A percentile compares a stretch with the other conserved stretches of the same genome.
phyloP scores from a whole-genome alignment of 2,329 filamentous ascomycete genomes.

The Paramyrothecium sp. region DNA sequence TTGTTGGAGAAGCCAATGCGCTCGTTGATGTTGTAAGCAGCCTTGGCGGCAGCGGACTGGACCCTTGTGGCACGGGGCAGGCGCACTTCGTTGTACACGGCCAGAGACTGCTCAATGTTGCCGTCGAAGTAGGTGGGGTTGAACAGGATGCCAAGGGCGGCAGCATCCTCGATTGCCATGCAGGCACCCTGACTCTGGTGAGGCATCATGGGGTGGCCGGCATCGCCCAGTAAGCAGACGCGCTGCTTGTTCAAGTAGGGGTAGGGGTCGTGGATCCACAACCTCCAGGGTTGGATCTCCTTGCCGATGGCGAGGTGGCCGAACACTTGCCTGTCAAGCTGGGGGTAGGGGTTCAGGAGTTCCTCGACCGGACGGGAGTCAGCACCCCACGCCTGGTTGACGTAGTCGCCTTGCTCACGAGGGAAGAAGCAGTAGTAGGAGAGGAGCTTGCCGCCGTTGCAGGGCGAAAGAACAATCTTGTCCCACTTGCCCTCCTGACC shows the following conservation, averaged over 20 bases:
- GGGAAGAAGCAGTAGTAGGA: conserved; percentile 73
- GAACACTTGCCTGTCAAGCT: conserved; percentile 57
- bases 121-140: conserved; percentile 43
- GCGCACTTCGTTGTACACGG: conserved; percentile 51
- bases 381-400: conserved; percentile 57
- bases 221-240: conserved; percentile 63
- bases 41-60: conserved; percentile 56
- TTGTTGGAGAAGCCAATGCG: conserved; percentile 65
- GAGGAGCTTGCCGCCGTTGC: conserved; percentile 62
- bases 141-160: conserved; percentile 62
- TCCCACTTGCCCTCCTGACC: conserved; percentile 62
- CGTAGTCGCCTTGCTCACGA: conserved; percentile 45
- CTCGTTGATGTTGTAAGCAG: conserved; percentile 61
- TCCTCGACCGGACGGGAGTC: conserved; percentile 54
- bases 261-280: conserved; percentile 63
- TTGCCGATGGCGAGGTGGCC: conserved; percentile 57
- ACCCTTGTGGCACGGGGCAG: conserved; percentile 54
- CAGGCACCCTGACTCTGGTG: conserved; percentile 69
- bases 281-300: conserved; percentile 63
- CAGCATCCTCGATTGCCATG: conserved; percentile 68
- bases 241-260: conserved; percentile 50
- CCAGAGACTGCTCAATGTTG: conserved; percentile 44
- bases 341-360: conserved; percentile 57
- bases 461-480: conserved; percentile 70
- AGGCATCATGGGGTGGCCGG: conserved; percentile 68